Evolutionary conservation across 192 early-diverging fungal genomes (phyloP), one percentile per base, ranked within the genome.

Genomic region (Podila verticillata): DNA sequence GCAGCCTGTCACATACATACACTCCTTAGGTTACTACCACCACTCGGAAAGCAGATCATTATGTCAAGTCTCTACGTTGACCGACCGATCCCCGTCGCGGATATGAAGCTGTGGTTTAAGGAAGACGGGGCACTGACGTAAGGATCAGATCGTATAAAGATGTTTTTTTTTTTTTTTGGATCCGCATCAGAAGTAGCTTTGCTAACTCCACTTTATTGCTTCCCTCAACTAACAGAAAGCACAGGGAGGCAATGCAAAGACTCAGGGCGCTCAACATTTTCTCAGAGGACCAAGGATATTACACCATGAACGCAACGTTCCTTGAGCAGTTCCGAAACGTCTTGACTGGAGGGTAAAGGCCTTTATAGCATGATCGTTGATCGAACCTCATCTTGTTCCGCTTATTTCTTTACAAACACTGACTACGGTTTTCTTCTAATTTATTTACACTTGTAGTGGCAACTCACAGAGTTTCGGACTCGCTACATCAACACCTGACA

Each of bases 401-500:
- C 13, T 39, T 12, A 17, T 59, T 31, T 19, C 32, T 22, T 8
- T n/a, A 19, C 8, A 24, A 30, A 28, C n/a, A n/a, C 10, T 61
- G 62, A 47, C n/a, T 10, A 22, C 48, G 7, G 1, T 17, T 24
- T 31, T 48, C 9, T 47, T 65, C 32, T 34, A n/a, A 51, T 64
- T 0, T 58, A 15, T 44, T 2, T 2, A 20, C 1, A 60, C 34
- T 35, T 54, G 13, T 67, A 95, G 97, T 44, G 96, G 96, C 19
- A 84, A 91, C n/a, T 92, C 93, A 48, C 86, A 91, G 61, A 93
- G 91, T 59, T 98, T 99, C 87, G 96, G 97, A n/a, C 75, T 90
- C 31, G 91, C 91, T 2, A 89, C 74, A 32, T 79, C 87, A 0
- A 87, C 87, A 7, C 73, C 81, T 0, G 88, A 91, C 61, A 92